These are phyloP conservation scores for Plasmodium sp. DNA, from an alignment of 169 alveolate species.

Conservation along the genomic window DNA sequence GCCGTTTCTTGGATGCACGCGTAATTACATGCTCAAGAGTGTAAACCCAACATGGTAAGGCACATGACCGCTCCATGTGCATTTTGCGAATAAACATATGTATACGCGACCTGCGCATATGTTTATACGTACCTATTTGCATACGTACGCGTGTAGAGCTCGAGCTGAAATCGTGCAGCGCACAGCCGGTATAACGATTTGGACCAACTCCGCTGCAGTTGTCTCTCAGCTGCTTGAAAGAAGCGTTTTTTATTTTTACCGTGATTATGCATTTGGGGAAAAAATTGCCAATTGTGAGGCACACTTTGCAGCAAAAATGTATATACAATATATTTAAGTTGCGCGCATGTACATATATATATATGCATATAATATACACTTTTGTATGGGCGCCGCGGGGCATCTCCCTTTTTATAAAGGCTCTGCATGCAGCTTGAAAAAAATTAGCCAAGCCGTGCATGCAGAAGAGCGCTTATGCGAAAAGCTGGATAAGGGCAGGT, in stretches of 20 bases:
- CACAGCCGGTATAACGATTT: background rate
- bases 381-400: background rate
- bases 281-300: background rate
- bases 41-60: background rate
- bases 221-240: background rate
- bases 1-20: background rate
- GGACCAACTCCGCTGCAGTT: background rate
- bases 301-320: background rate
- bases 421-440: conserved; percentile 4
- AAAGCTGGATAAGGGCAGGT: background rate
- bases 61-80: background rate
- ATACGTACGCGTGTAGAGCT: background rate
- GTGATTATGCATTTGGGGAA: background rate
- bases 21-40: background rate
- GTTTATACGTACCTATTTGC: background rate
- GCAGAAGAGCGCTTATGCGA: conserved; percentile 38
- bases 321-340: background rate
- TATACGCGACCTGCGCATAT: background rate
- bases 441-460: conserved; percentile 7
- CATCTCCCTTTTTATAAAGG: background rate
- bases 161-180: background rate
- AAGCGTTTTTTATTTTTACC: background rate
- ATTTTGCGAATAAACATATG: background rate
- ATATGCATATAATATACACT: background rate
- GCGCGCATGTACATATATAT: background rate